Percentiles rank a stretch among this genome's conserved stretches.
Conservation (phyloP, 495 filamentous ascomycete genomes). For the Aspergillus wentii region DNA sequence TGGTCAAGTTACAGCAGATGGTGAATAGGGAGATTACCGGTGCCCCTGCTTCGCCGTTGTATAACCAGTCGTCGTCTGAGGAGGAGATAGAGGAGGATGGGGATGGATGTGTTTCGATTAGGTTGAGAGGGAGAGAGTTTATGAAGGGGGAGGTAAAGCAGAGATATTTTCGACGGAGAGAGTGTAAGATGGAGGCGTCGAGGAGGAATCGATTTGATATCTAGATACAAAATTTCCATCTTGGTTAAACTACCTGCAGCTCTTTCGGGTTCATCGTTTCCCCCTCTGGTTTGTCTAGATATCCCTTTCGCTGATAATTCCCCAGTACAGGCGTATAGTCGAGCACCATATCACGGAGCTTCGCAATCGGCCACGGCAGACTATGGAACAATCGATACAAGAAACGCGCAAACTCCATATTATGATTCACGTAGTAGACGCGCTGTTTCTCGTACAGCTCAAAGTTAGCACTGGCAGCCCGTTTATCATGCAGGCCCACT, state of each 20-base stretch:
- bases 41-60: too few species aligned
- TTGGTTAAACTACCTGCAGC: constrained; percentile 11
- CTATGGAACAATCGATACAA: constrained; percentile 13
- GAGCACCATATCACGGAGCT: constrained; percentile 12
- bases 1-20: too few species aligned
- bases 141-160: too few species aligned
- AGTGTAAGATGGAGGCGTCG: too few species aligned
- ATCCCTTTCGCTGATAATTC: constrained; percentile 6
- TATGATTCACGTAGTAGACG: constrained; percentile 18
- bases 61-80: too few species aligned
- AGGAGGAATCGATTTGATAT: too few species aligned
- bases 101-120: too few species aligned
- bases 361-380: constrained; percentile 12
- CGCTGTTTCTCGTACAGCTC: constrained; percentile 14
- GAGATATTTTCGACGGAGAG: too few species aligned
- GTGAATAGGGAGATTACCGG: too few species aligned
- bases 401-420: constrained; percentile 16
- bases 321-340: constrained; percentile 15
- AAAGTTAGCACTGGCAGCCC: constrained; percentile 10
- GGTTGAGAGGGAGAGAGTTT: too few species aligned
- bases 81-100: too few species aligned
- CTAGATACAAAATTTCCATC: too few species aligned
- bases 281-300: constrained; percentile 11
- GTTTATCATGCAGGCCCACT: constrained; percentile 11
- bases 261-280: constrained; percentile 12